phyloP scores from a whole-genome alignment of 2,329 filamentous ascomycete genomes.

The Fusarium nurragi region DNA sequence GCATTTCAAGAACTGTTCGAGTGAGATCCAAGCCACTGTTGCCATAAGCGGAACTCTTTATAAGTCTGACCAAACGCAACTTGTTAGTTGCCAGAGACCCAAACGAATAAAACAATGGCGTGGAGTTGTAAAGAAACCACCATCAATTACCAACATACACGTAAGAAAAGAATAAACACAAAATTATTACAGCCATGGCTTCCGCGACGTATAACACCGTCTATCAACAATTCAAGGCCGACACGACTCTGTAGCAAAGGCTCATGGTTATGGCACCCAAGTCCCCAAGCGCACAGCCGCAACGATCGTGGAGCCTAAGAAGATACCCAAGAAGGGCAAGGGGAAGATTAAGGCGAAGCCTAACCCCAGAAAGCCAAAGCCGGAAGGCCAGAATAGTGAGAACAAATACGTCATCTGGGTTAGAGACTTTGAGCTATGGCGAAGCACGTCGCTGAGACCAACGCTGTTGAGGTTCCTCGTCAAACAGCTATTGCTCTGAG shows the following conservation, averaged over 20 bases:
- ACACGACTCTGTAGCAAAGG: conserved; percentile 34
- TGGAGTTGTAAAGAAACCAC: neutral
- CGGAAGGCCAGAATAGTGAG: neutral
- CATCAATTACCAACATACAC: neutral
- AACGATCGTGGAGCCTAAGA: neutral
- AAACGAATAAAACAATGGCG: neutral
- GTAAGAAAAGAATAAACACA: too few species aligned
- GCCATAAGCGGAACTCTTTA: neutral
- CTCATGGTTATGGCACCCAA: conserved; percentile 9
- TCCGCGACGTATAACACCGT: neutral
- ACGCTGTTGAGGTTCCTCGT: conserved; percentile 18
- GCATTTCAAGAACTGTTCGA: accelerated
- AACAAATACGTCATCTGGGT: conserved; percentile 20
- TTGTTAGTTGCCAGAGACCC: neutral
- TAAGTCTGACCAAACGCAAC: neutral
- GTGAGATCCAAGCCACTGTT: neutral
- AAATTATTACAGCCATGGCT: neutral
- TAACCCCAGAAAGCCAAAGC: neutral
- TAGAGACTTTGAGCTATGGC: conserved; percentile 34
- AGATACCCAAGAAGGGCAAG: conserved; percentile 1
- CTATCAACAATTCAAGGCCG: conserved; percentile 35
- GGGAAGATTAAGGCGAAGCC: conserved; percentile 15
- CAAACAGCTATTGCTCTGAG: conserved; percentile 21
- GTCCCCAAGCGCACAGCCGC: accelerated
- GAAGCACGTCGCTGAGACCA: conserved; percentile 13